These are phyloP conservation scores for Arthrobotrys sphaeroides DNA, from an alignment of 2,329 filamentous ascomycete genomes.

Conservation along the genomic window DNA sequence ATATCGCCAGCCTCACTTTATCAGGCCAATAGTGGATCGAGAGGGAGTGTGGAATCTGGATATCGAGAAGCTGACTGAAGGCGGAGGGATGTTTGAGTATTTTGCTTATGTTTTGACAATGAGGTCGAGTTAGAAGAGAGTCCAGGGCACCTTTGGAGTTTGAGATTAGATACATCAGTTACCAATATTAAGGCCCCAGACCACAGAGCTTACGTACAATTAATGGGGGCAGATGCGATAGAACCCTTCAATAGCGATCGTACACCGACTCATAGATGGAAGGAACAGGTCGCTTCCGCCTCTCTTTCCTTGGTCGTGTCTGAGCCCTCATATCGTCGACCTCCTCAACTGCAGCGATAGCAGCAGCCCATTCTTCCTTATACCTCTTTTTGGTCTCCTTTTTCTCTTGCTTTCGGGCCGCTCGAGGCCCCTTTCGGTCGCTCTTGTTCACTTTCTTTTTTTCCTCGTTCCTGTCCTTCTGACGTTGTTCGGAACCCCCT, in stretches of 20 bases:
- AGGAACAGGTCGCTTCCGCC: not conserved
- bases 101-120: conserved; percentile 57
- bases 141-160: too few species aligned
- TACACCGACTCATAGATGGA: too few species aligned
- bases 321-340: not conserved
- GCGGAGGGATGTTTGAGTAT: conserved; percentile 56
- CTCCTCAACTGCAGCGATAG: not conserved
- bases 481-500: not conserved
- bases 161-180: too few species aligned
- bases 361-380: not conserved
- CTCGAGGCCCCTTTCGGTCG: too few species aligned
- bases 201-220: too few species aligned
- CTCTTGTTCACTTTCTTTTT: too few species aligned
- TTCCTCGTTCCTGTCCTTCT: too few species aligned
- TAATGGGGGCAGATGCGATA: too few species aligned
- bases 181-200: too few species aligned
- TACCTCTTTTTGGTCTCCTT: not conserved
- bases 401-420: too few species aligned
- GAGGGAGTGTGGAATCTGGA: conserved; percentile 45
- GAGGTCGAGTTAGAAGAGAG: not conserved
- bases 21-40: conserved; percentile 54
- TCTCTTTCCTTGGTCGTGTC: not conserved
- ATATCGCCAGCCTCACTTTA: conserved; percentile 57
- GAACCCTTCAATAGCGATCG: too few species aligned
- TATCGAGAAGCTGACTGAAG: conserved; percentile 54